Evolutionary conservation across 73 alveolate genomes (phyloP).

Genomic region (Blepharisma stoltei): DNA sequence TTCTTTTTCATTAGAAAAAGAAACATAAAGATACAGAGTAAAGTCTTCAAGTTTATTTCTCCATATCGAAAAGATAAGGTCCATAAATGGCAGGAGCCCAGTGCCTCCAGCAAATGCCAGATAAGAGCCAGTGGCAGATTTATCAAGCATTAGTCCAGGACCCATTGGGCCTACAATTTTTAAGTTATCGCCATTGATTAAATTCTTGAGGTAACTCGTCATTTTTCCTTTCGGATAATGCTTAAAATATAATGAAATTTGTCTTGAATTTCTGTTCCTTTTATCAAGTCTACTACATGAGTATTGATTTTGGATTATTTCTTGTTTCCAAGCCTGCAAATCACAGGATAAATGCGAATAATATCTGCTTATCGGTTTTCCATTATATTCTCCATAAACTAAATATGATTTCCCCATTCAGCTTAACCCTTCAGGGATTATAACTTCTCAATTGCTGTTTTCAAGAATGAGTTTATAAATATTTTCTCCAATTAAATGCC

Average conservation of each 20-base stretch:
- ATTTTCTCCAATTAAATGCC: too few relatives aligned
- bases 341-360: neutral
- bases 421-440: too few relatives aligned
- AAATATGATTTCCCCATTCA: too few relatives aligned
- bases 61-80: neutral
- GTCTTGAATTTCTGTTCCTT: too few relatives aligned
- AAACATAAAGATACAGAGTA: neutral
- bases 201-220: neutral
- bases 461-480: too few relatives aligned
- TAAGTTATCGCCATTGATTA: neutral
- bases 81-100: constrained; percentile 17
- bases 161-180: constrained; percentile 10
- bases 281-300: too few relatives aligned
- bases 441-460: too few relatives aligned
- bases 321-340: neutral
- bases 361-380: neutral
- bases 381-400: too few relatives aligned
- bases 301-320: neutral
- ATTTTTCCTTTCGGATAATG: constrained; percentile 14
- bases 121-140: neutral
- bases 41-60: neutral
- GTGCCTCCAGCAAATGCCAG: constrained; percentile 25
- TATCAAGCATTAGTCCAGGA: neutral
- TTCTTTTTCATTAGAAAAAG: neutral
- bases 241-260: neutral